These are phyloP conservation scores for Penicillium canescens DNA, from an alignment of 495 filamentous ascomycete species.

Conservation along the genomic window DNA sequence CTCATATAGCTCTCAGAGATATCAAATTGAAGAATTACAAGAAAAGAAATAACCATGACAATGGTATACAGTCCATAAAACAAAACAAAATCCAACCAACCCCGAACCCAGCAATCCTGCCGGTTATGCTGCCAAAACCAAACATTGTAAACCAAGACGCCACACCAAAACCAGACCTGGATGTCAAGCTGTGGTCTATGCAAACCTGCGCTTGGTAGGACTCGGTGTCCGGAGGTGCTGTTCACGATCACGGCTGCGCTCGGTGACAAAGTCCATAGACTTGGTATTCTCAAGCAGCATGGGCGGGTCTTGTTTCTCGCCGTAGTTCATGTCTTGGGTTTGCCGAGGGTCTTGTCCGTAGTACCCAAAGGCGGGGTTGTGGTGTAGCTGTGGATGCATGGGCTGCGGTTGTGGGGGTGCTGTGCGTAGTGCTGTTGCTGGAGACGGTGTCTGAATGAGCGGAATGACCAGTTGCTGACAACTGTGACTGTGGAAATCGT, in stretches of 20 bases:
- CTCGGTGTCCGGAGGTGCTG: slow-evolving; percentile 40
- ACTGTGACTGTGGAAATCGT: slow-evolving; percentile 44
- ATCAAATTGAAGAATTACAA: slow-evolving; percentile 4
- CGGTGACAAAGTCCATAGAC: slow-evolving; percentile 32
- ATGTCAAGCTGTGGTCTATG: slow-evolving; percentile 7
- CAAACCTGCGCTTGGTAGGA: slow-evolving; percentile 37
- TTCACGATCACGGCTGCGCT: slow-evolving; percentile 39
- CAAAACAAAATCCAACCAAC: not conserved
- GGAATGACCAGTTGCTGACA: slow-evolving; percentile 50
- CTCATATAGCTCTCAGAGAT: not conserved
- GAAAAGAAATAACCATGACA: slow-evolving; percentile 2
- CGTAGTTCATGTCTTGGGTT: slow-evolving; percentile 5
- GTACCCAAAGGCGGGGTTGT: slow-evolving; percentile 28
- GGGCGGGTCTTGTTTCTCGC: slow-evolving; percentile 29
- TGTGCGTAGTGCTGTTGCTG: slow-evolving; percentile 35
- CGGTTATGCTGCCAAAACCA: slow-evolving; percentile 8
- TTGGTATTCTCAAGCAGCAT: slow-evolving; percentile 39
- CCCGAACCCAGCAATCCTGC: slow-evolving; percentile 6
- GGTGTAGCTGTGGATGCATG: slow-evolving; percentile 26
- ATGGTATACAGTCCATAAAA: slow-evolving; percentile 7
- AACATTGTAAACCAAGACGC: slow-evolving; percentile 15
- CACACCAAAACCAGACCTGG: slow-evolving; percentile 8
- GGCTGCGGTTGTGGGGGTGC: slow-evolving; percentile 21
- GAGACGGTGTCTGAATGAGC: slow-evolving; percentile 41
- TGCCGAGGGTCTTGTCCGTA: slow-evolving; percentile 21